Evolutionary conservation across 495 filamentous ascomycete genomes (phyloP), one percentile per base, ranked within the genome.

Genomic region (Podospora sp.): DNA sequence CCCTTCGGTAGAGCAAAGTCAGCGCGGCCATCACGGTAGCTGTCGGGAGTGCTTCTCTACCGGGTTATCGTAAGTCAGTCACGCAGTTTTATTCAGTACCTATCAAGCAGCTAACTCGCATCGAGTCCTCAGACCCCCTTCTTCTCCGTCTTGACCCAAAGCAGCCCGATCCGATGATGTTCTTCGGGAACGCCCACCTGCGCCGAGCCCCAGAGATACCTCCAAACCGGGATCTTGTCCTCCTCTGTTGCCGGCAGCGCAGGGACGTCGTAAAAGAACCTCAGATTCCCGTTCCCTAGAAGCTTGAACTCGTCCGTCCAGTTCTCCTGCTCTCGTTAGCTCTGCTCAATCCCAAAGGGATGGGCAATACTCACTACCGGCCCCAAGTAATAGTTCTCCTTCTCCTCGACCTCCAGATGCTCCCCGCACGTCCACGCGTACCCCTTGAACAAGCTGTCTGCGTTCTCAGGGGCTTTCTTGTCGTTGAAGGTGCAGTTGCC

Each of bases 401-500:
- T 46, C 40, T 46, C 40, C 11, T 18, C 16, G 2, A 6, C 40
- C 14, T 11, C 11, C 40, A 6, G 2, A 11, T 46, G 40, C 11
- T 46, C 16, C 40, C 40, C 40, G 14, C 40, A 46, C 12, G 9
- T 46, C 40, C 40, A 46, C 11, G 40, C 40, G 12, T 46, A 18
- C 40, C 40, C 40, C 12, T 46, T 18, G 11, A 12, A 12, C 11
- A 14, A 46, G 2, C 40, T 46, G 11, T 46, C 40, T 46, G 12
- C 11, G 12, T 46, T 12, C 16, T 12, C 40, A 14, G 5, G 40
- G 2, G 40, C 16, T 2, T 4, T 6, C 5, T 65, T 25, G 68
- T 80, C 73, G 3, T 62, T 65, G 58, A 78, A 76, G 22, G 60
- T 75, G 64, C 78, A 80, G 66, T 72, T 74, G n/a, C 75, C 77